phyloP scores from a whole-genome alignment of 1,284 basidiomycete species.

The Laetiporus sulphureus region DNA sequence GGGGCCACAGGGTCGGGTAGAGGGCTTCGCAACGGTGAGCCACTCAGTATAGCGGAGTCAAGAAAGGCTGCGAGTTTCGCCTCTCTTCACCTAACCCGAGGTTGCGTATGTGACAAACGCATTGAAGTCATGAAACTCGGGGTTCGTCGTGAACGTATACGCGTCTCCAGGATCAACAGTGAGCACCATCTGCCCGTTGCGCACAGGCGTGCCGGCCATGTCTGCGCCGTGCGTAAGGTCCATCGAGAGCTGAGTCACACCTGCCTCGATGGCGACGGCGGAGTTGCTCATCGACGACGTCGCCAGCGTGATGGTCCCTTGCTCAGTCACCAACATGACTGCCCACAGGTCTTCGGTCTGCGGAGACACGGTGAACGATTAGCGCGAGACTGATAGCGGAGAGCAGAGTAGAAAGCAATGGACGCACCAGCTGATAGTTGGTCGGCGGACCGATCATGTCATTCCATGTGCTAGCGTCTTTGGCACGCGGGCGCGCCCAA shows the following conservation, averaged over 20 bases:
- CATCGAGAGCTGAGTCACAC: constrained; percentile 61
- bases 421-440: constrained; percentile 45
- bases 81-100: not conserved
- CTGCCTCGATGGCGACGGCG: constrained; percentile 47
- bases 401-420: not conserved
- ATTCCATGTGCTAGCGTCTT: constrained; percentile 40
- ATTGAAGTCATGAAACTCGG: constrained; percentile 59
- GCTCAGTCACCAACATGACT: constrained; percentile 55
- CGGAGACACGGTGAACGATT: not conserved
- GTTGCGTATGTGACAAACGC: constrained; percentile 41
- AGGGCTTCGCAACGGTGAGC: no score
- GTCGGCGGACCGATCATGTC: constrained; percentile 50
- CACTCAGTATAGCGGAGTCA: no score
- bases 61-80: no score
- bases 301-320: constrained; percentile 45
- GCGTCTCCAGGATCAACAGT: constrained; percentile 35
- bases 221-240: constrained; percentile 49
- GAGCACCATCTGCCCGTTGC: constrained; percentile 47
- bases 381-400: not conserved
- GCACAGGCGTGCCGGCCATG: constrained; percentile 53
- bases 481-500: constrained; percentile 71
- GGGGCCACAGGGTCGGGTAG: no score
- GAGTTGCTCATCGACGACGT: constrained; percentile 37
- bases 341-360: constrained; percentile 57
- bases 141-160: constrained; percentile 48